Conservation (phyloP, 495 filamentous ascomycete genomes). For the Glonium stellatum region DNA sequence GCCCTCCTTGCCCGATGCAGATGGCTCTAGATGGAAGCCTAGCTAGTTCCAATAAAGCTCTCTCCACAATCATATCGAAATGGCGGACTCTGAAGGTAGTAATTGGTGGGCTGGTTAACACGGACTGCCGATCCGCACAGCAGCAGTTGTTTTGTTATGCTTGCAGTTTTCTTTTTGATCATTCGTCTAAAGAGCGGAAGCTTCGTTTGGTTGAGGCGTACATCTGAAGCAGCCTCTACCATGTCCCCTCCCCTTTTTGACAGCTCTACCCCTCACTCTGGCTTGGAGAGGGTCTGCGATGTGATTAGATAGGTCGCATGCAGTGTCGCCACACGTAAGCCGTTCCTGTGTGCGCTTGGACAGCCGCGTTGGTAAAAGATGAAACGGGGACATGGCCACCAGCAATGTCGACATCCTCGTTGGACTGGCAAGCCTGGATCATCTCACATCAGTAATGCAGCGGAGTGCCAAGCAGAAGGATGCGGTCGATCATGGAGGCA, state of each 20-base stretch:
- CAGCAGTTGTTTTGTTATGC: neutral
- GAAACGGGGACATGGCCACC: neutral
- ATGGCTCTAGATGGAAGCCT: too few relatives aligned
- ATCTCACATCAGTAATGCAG: neutral
- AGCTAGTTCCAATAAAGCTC: neutral
- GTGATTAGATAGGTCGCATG: neutral
- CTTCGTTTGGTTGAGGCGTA: conserved; percentile 2
- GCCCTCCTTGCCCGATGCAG: neutral
- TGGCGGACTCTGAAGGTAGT: neutral
- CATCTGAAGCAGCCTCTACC: conserved; percentile 1
- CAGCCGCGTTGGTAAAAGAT: neutral
- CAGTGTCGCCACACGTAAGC: neutral
- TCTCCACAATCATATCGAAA: neutral
- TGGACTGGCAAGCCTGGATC: neutral
- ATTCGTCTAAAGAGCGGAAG: neutral
- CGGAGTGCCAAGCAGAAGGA: neutral
- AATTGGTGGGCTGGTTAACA: neutral
- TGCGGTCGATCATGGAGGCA: neutral
- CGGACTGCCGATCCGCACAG: neutral
- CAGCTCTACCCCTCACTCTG: neutral
- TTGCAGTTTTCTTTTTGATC: neutral
- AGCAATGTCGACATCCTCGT: neutral
- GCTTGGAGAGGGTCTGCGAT: neutral
- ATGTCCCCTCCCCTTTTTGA: neutral
- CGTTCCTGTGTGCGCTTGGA: neutral